Evolutionary conservation across 495 filamentous ascomycete genomes (phyloP), one percentile per base, ranked within the genome.

Genomic region (Aspergillus nanangensis): DNA sequence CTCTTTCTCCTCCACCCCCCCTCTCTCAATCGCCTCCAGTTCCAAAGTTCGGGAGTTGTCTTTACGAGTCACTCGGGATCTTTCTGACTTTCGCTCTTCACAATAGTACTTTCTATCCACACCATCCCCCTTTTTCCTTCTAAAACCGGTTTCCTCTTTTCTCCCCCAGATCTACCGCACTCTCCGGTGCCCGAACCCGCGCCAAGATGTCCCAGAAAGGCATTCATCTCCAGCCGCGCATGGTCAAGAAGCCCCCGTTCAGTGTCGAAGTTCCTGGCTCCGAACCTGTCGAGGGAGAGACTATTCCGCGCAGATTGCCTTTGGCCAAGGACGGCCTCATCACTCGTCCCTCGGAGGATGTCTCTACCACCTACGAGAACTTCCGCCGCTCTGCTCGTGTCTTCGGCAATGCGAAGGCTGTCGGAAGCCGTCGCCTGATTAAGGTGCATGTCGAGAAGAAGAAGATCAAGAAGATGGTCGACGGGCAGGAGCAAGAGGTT

Each of bases 391-490:
- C 83, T 38, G 84, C 89, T 24, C 79, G 79, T 33, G 84, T 87
- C 63, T 96, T 81, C 68, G 93, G 93, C 56, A 95, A 96, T 62
- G 80, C 85, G 47, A 93, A 92, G 70, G 85, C 85, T 47, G 71
- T 96, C 52, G 93, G 86, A 48, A 83, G 76, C 41, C 83, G 93
- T 46, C 81, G 81, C 60, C 73, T 96, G 44, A 71, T 98, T 65
- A 82, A 87, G 61, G 87, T 82, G 5, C 93, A 98, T 63, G 74
- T 84, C 44, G 93, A 98, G 72, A 87, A 82, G 52, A 97, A 95
- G 78, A 96, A 93, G 79, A 71, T 98, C 58, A 96, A 95, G 84
- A 98, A 95, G 78, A 75, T 91, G 47, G 77, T 97, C 14, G 90
- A 98, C 65, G 93, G 93, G 33, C 79, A 86, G 55, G 88, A 96